phyloP scores from a whole-genome alignment of 2,329 filamentous ascomycete species.

The Verticillium longisporum region DNA sequence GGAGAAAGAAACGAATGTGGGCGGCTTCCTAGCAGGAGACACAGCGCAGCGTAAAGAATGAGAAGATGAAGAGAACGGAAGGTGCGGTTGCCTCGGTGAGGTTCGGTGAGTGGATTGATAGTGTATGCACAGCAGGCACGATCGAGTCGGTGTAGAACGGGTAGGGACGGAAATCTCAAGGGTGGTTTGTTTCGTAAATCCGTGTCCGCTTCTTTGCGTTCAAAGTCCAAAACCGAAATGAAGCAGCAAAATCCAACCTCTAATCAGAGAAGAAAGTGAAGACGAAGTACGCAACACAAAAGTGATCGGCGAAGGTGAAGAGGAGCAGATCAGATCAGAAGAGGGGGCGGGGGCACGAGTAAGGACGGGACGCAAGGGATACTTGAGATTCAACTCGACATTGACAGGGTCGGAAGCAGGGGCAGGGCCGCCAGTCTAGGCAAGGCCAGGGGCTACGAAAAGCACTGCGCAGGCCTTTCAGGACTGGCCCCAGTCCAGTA shows the following conservation, averaged over 20 bases:
- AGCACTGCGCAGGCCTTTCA: neutral
- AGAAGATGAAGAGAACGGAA: neutral
- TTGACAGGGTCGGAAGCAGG: neutral
- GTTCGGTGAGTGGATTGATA: neutral
- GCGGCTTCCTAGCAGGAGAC: neutral
- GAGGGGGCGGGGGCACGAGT: neutral
- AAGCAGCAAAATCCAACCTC: neutral
- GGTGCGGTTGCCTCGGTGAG: neutral
- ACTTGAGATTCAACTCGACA: neutral
- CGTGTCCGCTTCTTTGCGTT: neutral
- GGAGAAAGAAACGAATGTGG: slow-evolving; percentile 1
- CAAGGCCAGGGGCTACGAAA: slow-evolving; percentile 3
- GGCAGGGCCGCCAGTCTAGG: neutral
- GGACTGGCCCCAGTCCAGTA: neutral
- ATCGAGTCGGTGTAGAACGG: neutral
- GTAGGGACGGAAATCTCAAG: neutral
- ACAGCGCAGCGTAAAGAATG: neutral
- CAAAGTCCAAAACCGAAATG: neutral
- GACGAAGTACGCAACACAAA: neutral
- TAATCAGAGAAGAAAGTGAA: neutral
- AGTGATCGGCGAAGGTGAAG: slow-evolving; percentile 2
- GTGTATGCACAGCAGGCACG: neutral
- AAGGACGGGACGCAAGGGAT: neutral
- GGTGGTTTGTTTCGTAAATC: neutral
- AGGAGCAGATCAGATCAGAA: neutral